Base-by-base conservation (phyloP, 257 asterid genomes). In the Solanum habrochaites region DNA sequence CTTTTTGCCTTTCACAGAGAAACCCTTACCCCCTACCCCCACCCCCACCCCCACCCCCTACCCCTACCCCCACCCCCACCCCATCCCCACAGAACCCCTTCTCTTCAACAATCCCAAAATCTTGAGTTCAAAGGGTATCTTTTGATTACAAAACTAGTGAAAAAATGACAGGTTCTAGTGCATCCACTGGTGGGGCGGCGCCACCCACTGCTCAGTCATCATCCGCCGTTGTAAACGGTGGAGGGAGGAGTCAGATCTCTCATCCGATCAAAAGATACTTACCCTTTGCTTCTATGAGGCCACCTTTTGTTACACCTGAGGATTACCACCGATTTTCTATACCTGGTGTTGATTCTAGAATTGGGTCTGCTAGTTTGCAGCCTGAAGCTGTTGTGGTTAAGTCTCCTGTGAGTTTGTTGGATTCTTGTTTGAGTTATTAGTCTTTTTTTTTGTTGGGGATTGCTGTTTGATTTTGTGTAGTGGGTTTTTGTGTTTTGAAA, bases 231-330 rank as follows among this genome's bases (percentile, higher is more conserved):
- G 86, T 90, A 87, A 88, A 89, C 90, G 87, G 95, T 87, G 91
- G 93, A 90, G 78, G 72, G 87, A 45, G 87, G 18, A 84, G 39
- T 35, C 91, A 91, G 93, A 91, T 90, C 90, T 85, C 88, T 11
- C 85, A 84, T 67, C 91, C 93, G 90, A 95, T 92, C 86, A 93
- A 94, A 87, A 93, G 98, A 21, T 95, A 96, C 88, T 88, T 95
- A 25, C 95, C 98, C 9, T 96, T 96, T 87, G 91, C 95, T 11
- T 92, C 98, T 16, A 94, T 94, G 98, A 96, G 91, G 91, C 95
- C 98, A 84, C 97, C 98, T 60, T 95, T 95, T 86, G 90, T 90
- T 40, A 82, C 91, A 75, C 89, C 97, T 7, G 95, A 92, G 64
- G 98, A 94, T 86, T 95, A 96, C 47, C 80, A 96, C 91, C 95